Base-by-base conservation (phyloP, 129 eudicot species). In the Sambucus nigra region DNA sequence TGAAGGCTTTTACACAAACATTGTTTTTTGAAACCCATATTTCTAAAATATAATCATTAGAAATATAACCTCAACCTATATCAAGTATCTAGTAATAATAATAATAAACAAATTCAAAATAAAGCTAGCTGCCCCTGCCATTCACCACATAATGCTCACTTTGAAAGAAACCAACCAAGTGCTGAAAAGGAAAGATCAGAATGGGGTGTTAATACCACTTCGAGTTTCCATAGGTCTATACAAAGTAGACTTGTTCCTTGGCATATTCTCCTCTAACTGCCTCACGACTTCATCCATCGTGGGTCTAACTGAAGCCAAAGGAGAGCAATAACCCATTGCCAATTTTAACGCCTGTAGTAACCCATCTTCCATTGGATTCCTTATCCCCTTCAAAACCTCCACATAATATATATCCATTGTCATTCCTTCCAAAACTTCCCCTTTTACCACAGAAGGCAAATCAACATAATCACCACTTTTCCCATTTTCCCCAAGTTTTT, bases 291-390 rank as follows among this genome's bases (percentile, higher is more conserved):
- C 95, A 0, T 85, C 95, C 99, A 92, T 92, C 0, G 84, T 58
- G 17, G 96, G 95, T 72, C 99, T 64, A 41, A 83, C 94, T 6
- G 84, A 32, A 24, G 91, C 88, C 62, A 92, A 96, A 1, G 99
- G 99, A 25, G 99, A 96, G 59, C 99, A 92, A 20, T 96, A 92
- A 13, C 99, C 99, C 95, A 92, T 91, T 21, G 98, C 98, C 51
- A 91, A 73, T 68, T 86, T 91, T 78, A 91, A 65, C 0, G 98
- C 98, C 51, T 91, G 98, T 21, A 91, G 94, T 62, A 92, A 59
- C 15, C 95, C 99, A 47, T 86, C 99, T 71, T 92, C 99, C 96
- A 92, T 92, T 0, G 96, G 95, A 58, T 83, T 92, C 80, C 94
- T 75, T 31, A 80, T 83, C 38, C 94, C 95, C 50, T 85, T 85